Evolutionary conservation across 148 eudicot genomes (phyloP).

Genomic region (Cornus controversa): DNA sequence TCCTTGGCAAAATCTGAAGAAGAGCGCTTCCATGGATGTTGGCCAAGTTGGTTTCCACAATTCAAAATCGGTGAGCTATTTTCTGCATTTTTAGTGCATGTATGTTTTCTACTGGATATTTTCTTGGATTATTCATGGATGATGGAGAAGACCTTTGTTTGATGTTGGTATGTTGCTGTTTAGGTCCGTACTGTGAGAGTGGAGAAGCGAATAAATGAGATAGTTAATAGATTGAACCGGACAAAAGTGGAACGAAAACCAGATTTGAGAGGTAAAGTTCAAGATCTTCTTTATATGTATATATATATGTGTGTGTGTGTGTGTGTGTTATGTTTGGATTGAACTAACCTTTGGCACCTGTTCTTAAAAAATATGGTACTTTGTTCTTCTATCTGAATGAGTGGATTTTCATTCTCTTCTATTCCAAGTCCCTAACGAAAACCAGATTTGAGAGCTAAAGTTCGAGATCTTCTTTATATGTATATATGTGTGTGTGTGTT

Average conservation of each 20-base stretch:
- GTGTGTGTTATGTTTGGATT: background rate
- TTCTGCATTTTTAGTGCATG: background rate
- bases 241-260: conserved; percentile 83
- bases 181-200: conserved; percentile 81
- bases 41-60: conserved; percentile 96
- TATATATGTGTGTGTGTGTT: conserved; percentile 2
- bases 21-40: conserved; percentile 98
- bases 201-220: conserved; percentile 80
- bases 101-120: background rate
- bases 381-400: background rate
- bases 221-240: conserved; percentile 69
- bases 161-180: conserved; percentile 6
- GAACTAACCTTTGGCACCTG: background rate
- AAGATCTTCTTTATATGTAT: background rate
- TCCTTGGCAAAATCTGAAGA: conserved; percentile 93
- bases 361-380: conserved; percentile 2
- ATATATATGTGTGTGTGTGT: background rate
- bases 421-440: too few relatives aligned
- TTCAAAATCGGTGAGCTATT: conserved; percentile 61
- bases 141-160: background rate
- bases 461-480: background rate
- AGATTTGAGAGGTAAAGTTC: conserved; percentile 71
- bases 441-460: conserved; percentile 82
- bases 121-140: background rate
- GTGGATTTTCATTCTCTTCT: too few relatives aligned